Evolutionary conservation across 1,284 basidiomycete species (phyloP).

Genomic region (Takashimella tepidaria): DNA sequence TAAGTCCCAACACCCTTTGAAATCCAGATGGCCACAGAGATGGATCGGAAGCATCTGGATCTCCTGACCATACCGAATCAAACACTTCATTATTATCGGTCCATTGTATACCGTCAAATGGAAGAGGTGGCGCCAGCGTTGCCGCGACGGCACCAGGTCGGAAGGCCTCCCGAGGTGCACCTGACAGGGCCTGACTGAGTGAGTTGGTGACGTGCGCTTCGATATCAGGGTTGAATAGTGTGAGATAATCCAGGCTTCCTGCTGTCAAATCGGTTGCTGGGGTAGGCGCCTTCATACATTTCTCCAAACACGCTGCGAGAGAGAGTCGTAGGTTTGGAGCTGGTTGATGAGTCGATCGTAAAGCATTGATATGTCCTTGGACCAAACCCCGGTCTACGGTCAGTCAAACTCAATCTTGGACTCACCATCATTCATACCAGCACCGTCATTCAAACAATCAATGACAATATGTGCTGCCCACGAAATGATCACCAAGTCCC

Average conservation of each 20-base stretch:
- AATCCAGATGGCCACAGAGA: neutral
- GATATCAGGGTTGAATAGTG: neutral
- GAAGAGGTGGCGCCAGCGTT: neutral
- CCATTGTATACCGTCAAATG: neutral
- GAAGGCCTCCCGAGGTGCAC: neutral
- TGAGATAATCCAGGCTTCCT: neutral
- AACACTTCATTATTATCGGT: neutral
- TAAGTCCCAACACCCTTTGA: neutral
- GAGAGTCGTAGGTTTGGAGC: conserved; percentile 3
- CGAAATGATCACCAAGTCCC: conserved; percentile 10
- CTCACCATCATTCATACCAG: neutral
- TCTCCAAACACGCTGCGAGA: conserved; percentile 1
- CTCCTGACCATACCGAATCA: neutral
- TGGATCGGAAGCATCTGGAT: neutral
- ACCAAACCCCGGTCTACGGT: conserved; percentile 1
- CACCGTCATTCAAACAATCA: neutral
- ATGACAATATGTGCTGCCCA: conserved; percentile 3
- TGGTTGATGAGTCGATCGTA: conserved; percentile 3
- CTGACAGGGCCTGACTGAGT: neutral
- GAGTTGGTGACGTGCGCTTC: no score
- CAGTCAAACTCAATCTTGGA: neutral
- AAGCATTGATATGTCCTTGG: conserved; percentile 6
- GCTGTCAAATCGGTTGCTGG: neutral
- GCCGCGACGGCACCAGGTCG: neutral
- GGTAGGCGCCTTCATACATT: neutral